phyloP scores from a whole-genome alignment of 768 basidiomycete genomes.

The Kwoniella europaea region DNA sequence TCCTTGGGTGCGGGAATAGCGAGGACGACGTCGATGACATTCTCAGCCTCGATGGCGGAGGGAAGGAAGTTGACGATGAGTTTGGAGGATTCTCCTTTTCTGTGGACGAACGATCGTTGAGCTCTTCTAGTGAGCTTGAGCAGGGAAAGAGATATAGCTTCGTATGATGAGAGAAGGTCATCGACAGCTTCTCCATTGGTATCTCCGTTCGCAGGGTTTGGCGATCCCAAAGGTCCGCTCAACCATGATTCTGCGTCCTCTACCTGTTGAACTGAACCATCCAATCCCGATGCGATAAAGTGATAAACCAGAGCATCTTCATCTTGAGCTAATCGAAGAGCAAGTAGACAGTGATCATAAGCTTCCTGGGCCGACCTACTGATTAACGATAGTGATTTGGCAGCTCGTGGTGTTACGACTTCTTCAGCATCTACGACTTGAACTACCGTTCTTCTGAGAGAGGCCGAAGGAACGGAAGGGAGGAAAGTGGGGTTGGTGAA shows the following conservation, averaged over 20 bases:
- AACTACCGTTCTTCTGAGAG: slow-evolving; percentile 34
- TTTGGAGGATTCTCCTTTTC: slow-evolving; percentile 63
- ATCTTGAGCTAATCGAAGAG: slow-evolving; percentile 74
- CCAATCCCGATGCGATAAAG: slow-evolving; percentile 66
- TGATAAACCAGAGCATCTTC: slow-evolving; percentile 82
- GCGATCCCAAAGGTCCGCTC: slow-evolving; percentile 44
- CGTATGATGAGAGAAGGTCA: slow-evolving; percentile 64
- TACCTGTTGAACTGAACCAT: slow-evolving; percentile 63
- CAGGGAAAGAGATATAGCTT: slow-evolving; percentile 71
- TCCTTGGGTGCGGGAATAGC: slow-evolving; percentile 46
- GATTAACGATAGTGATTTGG: slow-evolving; percentile 69
- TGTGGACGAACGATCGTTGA: slow-evolving; percentile 64
- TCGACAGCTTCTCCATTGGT: slow-evolving; percentile 29
- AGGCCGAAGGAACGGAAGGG: slow-evolving; percentile 37
- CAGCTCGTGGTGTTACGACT: slow-evolving; percentile 32
- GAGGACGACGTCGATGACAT: slow-evolving; percentile 64
- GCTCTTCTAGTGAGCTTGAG: slow-evolving; percentile 69
- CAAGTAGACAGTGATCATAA: slow-evolving; percentile 86
- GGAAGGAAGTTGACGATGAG: slow-evolving; percentile 74
- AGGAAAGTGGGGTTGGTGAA: slow-evolving; percentile 52
- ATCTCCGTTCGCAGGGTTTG: slow-evolving; percentile 43
- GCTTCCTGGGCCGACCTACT: slow-evolving; percentile 79
- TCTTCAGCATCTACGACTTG: slow-evolving; percentile 42
- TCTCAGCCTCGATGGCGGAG: slow-evolving; percentile 59
- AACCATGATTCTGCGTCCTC: slow-evolving; percentile 70